These are phyloP conservation scores for Quercus lobata DNA, from an alignment of 331 rosid genomes.

Conservation along the genomic window DNA sequence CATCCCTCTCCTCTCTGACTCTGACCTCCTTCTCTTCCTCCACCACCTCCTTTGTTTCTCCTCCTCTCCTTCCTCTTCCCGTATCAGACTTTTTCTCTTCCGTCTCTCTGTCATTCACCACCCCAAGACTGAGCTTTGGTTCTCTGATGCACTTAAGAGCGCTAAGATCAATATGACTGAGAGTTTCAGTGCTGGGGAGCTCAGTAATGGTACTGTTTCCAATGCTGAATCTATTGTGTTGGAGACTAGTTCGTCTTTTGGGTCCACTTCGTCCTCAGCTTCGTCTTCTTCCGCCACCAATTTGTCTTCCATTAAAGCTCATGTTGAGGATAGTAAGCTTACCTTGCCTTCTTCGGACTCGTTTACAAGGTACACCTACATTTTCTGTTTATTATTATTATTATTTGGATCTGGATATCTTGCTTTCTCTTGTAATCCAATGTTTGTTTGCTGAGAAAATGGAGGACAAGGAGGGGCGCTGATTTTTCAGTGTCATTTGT, in stretches of 20 bases:
- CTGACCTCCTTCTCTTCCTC: constrained; percentile 37
- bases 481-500: not conserved
- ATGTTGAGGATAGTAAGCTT: constrained; percentile 23
- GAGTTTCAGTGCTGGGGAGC: constrained; percentile 3
- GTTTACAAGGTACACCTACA: constrained; percentile 28
- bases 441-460: not conserved
- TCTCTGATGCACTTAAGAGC: constrained; percentile 51
- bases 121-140: constrained; percentile 63
- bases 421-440: not conserved
- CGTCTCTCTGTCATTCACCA: constrained; percentile 26
- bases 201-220: constrained; percentile 1
- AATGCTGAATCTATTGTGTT: constrained; percentile 35
- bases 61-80: constrained; percentile 16
- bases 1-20: constrained; percentile 38
- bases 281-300: constrained; percentile 25
- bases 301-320: constrained; percentile 29
- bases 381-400: not conserved
- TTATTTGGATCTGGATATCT: not conserved
- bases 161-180: constrained; percentile 27
- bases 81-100: constrained; percentile 51
- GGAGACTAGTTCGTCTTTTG: constrained; percentile 55
- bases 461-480: not conserved
- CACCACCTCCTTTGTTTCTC: constrained; percentile 35
- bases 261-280: constrained; percentile 56
- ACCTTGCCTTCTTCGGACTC: constrained; percentile 19